Base-by-base conservation (phyloP, 352 stramenopile species). In the Phytophthora pisi region DNA sequence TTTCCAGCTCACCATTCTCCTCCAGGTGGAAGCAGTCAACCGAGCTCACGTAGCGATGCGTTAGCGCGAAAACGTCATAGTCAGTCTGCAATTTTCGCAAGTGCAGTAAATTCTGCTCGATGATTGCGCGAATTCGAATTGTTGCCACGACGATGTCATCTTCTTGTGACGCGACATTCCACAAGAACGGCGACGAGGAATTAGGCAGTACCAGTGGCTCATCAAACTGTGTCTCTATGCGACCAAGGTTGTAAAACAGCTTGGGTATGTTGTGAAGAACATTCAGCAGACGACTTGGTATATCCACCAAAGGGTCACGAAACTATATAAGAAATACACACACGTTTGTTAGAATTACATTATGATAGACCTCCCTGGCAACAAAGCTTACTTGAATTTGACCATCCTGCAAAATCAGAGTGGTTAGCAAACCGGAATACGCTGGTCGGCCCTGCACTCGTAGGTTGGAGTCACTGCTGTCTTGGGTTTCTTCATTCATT, bases 251-350 rank as follows among this genome's bases (percentile, higher is more conserved):
- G 60, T 86, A 74, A 46, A 94, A 91, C 2, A 90, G 46, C 36
- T 88, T 85, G 0, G 71, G 65, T 1, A 94, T 58, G 62, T 90
- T 91, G 61, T 91, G 82, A 10, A 94, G 72, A 1, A 94, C 76
- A 38, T 74, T 83, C n/a, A 94, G 49, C 0, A 92, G 47, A 11
- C 77, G 74, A 45, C 79, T 88, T 0, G 82, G 75, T 8, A 92
- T 81, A 20, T 91, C 75, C 4, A 79, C 63, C 0, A 94, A 65
- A 20, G 82, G 60, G 11, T 82, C 78, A 34, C 70, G 61, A 51
- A 90, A 92, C 75, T 75, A n/a, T 31, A 49, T 61, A 52, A 10
- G 15, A 46, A 38, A 34, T 4, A 26, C 24, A 34, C 28, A 31
- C 4, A 47, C 38, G 8, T 6, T 50, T 6, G 43, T 50, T 15